These are phyloP conservation scores for Meira nashicola DNA, from an alignment of 1,284 basidiomycete genomes.

Conservation along the genomic window DNA sequence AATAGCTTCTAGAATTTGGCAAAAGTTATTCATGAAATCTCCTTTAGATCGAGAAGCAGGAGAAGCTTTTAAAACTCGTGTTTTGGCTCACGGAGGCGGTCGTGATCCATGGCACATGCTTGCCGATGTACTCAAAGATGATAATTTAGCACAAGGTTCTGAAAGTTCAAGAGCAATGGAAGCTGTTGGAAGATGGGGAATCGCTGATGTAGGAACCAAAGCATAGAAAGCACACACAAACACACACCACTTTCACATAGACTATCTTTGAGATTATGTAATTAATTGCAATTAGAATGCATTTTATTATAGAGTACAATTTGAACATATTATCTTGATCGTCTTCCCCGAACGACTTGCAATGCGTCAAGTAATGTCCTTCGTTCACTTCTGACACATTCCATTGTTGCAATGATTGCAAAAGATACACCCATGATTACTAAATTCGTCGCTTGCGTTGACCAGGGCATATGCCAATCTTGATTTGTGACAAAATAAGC, in stretches of 20 bases:
- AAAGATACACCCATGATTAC: slow-evolving; percentile 7
- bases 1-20: slow-evolving; percentile 85
- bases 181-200: slow-evolving; percentile 17
- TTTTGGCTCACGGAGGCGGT: slow-evolving; percentile 79
- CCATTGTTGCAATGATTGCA: slow-evolving; percentile 8
- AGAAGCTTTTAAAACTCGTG: slow-evolving; percentile 71
- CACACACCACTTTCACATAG: no score
- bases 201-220: slow-evolving; percentile 13
- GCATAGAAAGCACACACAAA: no score
- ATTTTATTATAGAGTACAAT: not conserved
- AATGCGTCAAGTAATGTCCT: not conserved
- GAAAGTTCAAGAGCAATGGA: slow-evolving; percentile 30
- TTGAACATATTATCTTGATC: not conserved
- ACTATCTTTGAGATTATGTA: no score
- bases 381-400: not conserved
- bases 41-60: slow-evolving; percentile 57
- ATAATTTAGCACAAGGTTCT: slow-evolving; percentile 67
- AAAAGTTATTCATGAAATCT: slow-evolving; percentile 63
- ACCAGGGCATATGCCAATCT: not conserved
- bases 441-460: not conserved
- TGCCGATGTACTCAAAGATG: slow-evolving; percentile 65
- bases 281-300: not conserved
- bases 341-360: not conserved
- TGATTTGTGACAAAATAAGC: not conserved
- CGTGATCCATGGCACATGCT: slow-evolving; percentile 93